Evolutionary conservation across 352 stramenopile species (phyloP), one percentile per base, ranked within the genome.

Genomic region (Phytophthora sp.): DNA sequence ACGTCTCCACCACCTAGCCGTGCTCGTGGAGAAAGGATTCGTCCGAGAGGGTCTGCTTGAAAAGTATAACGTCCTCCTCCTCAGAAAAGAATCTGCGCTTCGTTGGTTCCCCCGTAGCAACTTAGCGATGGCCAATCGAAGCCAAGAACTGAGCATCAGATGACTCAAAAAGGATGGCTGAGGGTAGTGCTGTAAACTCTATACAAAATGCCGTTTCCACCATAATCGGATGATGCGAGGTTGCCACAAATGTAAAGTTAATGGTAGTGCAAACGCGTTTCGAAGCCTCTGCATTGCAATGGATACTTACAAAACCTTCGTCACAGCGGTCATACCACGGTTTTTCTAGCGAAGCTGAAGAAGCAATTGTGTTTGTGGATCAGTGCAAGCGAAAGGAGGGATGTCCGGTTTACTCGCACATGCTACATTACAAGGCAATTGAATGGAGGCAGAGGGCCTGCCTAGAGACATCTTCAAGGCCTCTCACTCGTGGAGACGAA

Each of bases 401-500:
- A 8, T 54, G 27, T 8, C 39, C 29, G 0, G 41, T 62, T 26
- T 46, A 38, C n/a, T 35, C 39, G 4, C 39, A 53, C 13, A 61
- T 61, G 18, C 39, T 53, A 8, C 5, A 8, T 9, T 45, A 53
- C 21, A 61, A 52, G 20, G 39, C 20, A 20, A 13, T 61, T 16
- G 33, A 57, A 29, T 20, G 30, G 26, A 21, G 44, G 51, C 5
- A 29, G n/a, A 57, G 51, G 45, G 24, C 4, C 33, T 52, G 3
- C 15, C 42, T 11, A 12, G 3, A 7, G 24, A 57, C 7, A 23
- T 3, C n/a, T 64, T 64, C 3, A 57, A 41, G 6, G 45, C 44
- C 5, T 64, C 57, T 3, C 35, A 63, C 20, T 63, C 55, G 8
- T 63, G 42, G 55, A 30, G 21, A 8, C 29, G 30, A 7, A 15